Evolutionary conservation across 2,329 filamentous ascomycete species (phyloP).

Genomic region (Talaromyces islandicus): DNA sequence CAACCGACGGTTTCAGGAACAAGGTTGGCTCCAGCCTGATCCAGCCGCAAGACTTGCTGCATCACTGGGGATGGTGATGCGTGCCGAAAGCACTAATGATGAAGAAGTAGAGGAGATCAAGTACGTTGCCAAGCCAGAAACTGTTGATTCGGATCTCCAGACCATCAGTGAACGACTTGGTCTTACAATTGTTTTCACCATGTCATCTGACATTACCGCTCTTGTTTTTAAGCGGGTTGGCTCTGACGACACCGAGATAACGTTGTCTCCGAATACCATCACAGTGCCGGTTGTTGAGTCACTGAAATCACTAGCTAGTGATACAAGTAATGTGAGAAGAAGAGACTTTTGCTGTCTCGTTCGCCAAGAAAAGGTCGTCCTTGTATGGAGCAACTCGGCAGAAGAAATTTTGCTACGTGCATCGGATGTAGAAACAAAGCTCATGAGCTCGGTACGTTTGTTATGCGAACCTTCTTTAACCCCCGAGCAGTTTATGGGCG

Average conservation of each 20-base stretch:
- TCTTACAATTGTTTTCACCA: slow-evolving; percentile 4
- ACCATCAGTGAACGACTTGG: slow-evolving; percentile 5
- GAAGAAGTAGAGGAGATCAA: neutral
- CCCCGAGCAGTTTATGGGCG: neutral
- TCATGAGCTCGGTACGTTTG: slow-evolving; percentile 8
- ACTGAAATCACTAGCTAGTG: slow-evolving; percentile 1
- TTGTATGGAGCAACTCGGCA: slow-evolving; percentile 6
- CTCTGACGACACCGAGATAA: slow-evolving; percentile 6
- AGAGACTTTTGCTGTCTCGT: slow-evolving; percentile 10
- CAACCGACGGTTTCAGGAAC: slow-evolving; percentile 7
- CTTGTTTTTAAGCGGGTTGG: slow-evolving; percentile 10
- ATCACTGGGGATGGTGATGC: slow-evolving; percentile 2
- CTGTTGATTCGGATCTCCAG: slow-evolving; percentile 1
- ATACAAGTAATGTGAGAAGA: slow-evolving; percentile 5
- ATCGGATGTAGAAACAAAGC: slow-evolving; percentile 9
- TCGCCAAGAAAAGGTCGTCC: slow-evolving; percentile 7
- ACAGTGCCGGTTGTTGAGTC: slow-evolving; percentile 9
- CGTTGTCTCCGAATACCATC: slow-evolving; percentile 7
- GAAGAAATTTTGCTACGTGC: slow-evolving; percentile 8
- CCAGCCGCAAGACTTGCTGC: slow-evolving; percentile 6
- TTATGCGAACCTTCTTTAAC: neutral
- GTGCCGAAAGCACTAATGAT: neutral
- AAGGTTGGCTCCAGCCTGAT: slow-evolving; percentile 8
- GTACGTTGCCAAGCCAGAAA: slow-evolving; percentile 6
- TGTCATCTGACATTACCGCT: slow-evolving; percentile 10